Base-by-base conservation (phyloP, 495 filamentous ascomycete genomes). In the Emericellopsis terricola region DNA sequence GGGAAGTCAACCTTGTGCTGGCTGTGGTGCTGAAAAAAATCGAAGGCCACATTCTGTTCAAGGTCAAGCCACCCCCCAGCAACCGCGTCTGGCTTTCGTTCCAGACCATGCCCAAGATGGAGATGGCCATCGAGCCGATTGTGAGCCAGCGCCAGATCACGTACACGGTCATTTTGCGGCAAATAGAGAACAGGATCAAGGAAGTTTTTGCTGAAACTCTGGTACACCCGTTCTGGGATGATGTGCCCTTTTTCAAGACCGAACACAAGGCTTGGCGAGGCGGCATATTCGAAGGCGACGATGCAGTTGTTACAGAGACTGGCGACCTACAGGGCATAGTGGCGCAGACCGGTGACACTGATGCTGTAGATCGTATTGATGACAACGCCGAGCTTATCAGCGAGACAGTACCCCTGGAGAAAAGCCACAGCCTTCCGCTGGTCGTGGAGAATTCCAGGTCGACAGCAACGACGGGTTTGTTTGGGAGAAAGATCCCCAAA, bases 11-110 rank as follows among this genome's bases (percentile, higher is more conserved):
- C 39, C 65, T 97, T 27, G 65, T 94, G 21, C 68, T 97, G 21
- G 84, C 87, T 4, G 78, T 84, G 3, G 76, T 91, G 3, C 47
- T 94, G 36, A 86, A 81, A 49, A 82, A 77, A 42, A 55, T 96
- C 8, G 77, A 89, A 45, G 89, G 87, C 2, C 87, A 93, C 48
- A 50, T 76, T 36, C 55, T 92, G 38, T 60, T 94, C 36, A 76
- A 79, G 36, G 77, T 94, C 53, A 97, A 97, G 50, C 86, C 89
- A 15, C 82, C 89, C 20, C 89, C 89, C 1, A 93, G 82, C 55
- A 96, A 96, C 51, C 73, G 89, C 17, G 50, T 94, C 26, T 97
- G 89, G 89, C 71, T 96, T 43, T 75, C 86, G 10, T 97, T 97
- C 43, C 79, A 91, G 47, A 73, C 73, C 7, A 80, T 80, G 69